Base-by-base conservation (phyloP, 2,329 filamentous ascomycete species). In the Diaporthe sp. region DNA sequence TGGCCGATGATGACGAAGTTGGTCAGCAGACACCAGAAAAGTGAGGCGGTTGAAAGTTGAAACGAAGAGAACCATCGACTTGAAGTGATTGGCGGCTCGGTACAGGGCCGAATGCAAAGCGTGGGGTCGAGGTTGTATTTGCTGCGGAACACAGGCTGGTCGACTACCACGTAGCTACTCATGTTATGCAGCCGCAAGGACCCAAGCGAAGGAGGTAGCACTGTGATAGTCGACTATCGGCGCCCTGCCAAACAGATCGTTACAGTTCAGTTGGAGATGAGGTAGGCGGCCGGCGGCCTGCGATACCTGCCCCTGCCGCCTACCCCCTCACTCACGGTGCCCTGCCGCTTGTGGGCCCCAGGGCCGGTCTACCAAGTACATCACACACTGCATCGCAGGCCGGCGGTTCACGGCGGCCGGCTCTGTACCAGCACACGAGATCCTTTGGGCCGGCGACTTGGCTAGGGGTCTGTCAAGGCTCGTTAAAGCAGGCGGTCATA, bases 11-110 rank as follows among this genome's bases (percentile, higher is more conserved):
- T 75, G 74, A 73, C 59, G 51, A 75, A n/a, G 51, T 46, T 57
- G 74, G 59, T 73, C 74, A 74, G 72, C 58, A 76, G 72, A 71
- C 72, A 53, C 37, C 31, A 53, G 55, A 75, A 70, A 73, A 75
- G 69, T 75, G 69, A 75, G 74, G 74, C 68, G 62, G 74, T 73
- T 68, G n/a, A 72, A 39, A 31, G 22, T 65, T 46, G n/a, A 44
- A 65, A 57, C 25, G 12, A 7, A 65, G 37, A 57, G 65, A 42
- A 69, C 31, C 49, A 42, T 69, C 37, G 44, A 53, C 34, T 62
- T 44, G 31, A 9, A 44, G 39, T 72, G 37, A 42, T 49, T 67
- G 65, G 59, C 58, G 51, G 51, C 34, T 76, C 67, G 73, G 72
- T 62, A 75, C 59, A 49, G 51, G 51, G 67, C 68, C 61, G 59